Conservation (phyloP, 257 asterid species). For the Capsicum chinense region DNA sequence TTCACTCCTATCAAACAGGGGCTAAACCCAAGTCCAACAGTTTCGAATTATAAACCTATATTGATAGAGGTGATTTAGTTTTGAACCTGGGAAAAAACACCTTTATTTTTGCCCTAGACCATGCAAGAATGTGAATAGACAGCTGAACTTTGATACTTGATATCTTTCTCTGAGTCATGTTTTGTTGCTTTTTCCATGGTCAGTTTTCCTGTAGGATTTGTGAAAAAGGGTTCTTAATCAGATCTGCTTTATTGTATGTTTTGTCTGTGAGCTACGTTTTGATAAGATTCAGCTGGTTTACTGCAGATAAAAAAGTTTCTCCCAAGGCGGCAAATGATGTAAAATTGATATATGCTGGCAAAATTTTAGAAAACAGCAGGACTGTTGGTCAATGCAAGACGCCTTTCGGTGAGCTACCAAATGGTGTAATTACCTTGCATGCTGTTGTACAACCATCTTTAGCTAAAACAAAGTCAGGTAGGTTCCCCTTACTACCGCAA, state of each 20-base stretch:
- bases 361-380: constrained; percentile 78
- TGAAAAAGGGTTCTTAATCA: neutral
- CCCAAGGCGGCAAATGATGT: constrained; percentile 84
- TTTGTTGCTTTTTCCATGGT: neutral
- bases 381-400: constrained; percentile 82
- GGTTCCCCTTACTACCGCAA: constrained; percentile 17
- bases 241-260: neutral
- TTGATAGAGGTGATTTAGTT: constrained; percentile 17
- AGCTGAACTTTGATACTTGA: neutral
- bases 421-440: constrained; percentile 81
- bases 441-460: constrained; percentile 90
- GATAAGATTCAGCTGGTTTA: constrained; percentile 28
- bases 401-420: constrained; percentile 77
- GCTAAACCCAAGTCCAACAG: neutral
- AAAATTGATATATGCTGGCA: constrained; percentile 83
- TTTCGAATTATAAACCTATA: neutral
- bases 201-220: neutral
- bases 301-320: constrained; percentile 72
- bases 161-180: constrained; percentile 1
- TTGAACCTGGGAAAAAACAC: constrained; percentile 10
- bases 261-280: constrained; percentile 18
- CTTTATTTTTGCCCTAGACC: neutral
- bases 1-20: neutral
- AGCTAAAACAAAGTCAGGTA: constrained; percentile 78
- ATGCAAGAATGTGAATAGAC: neutral